Evolutionary conservation across 225 moss, liverwort and hornwort species (phyloP).

Genomic region (Climacium dendroides): DNA sequence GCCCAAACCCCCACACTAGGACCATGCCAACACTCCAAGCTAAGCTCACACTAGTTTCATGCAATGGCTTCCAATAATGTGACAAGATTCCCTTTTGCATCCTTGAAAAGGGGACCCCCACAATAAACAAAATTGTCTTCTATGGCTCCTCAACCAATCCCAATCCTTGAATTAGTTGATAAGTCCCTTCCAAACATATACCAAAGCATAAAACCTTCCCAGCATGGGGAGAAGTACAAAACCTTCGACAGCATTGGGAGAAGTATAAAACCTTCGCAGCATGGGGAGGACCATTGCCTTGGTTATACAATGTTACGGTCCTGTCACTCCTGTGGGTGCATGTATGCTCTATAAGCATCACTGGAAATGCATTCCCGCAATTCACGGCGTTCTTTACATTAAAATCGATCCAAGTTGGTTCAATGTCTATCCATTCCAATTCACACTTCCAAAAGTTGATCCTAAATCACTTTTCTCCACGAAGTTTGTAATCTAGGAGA

Average conservation of each 20-base stretch:
- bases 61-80: background rate
- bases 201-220: background rate
- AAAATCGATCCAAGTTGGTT: background rate
- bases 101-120: background rate
- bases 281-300: background rate
- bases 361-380: background rate
- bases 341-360: background rate
- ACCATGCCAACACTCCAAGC: too few species aligned
- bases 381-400: background rate
- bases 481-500: background rate
- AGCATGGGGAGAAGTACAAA: too few species aligned
- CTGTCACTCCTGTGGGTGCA: background rate
- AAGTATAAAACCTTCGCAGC: too few species aligned
- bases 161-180: background rate
- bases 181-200: background rate
- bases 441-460: background rate
- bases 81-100: background rate
- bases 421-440: background rate
- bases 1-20: too few species aligned
- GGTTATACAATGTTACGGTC: background rate
- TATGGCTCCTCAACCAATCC: background rate
- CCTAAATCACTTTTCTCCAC: background rate
- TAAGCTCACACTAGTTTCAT: background rate
- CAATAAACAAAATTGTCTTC: background rate
- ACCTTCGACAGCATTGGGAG: too few species aligned